phyloP scores from a whole-genome alignment of 2,329 filamentous ascomycete species.

The Macroventuria anomochaeta region DNA sequence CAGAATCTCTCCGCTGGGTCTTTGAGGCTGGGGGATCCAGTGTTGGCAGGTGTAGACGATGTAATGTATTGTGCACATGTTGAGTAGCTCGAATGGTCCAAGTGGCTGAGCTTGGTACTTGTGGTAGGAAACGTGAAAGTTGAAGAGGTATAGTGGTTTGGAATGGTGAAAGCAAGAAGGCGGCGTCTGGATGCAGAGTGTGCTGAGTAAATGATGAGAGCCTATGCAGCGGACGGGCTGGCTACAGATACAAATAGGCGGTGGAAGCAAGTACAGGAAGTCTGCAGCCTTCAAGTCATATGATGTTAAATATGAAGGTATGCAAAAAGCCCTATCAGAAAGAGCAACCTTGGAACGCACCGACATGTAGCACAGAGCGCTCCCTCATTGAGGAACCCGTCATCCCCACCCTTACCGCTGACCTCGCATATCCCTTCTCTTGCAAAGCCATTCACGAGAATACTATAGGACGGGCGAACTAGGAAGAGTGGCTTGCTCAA shows the following conservation, averaged over 20 bases:
- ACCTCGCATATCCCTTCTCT: constrained; percentile 16
- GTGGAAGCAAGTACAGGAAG: not conserved
- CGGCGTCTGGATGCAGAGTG: not conserved
- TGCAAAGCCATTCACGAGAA: constrained; percentile 3
- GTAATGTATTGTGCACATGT: constrained; percentile 42
- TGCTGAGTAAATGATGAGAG: not conserved
- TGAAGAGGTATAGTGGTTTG: not conserved
- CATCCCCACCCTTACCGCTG: constrained; percentile 16
- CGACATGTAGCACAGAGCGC: constrained; percentile 12
- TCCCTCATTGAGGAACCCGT: not conserved
- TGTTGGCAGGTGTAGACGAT: constrained; percentile 42
- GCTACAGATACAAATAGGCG: not conserved
- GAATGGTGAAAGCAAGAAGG: not conserved
- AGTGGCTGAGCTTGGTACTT: not conserved
- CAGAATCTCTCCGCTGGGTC: constrained; percentile 35
- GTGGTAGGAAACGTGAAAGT: not conserved
- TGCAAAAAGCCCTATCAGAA: not conserved
- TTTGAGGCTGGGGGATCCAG: constrained; percentile 41
- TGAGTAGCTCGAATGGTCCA: not conserved
- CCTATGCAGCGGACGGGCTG: not conserved
- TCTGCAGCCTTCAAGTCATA: not conserved
- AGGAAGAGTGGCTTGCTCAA: constrained; percentile 12
- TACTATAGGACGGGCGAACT: not conserved
- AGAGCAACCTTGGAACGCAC: constrained; percentile 17
- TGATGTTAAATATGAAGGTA: constrained; percentile 9